Base-by-base conservation (phyloP, 768 basidiomycete species). In the Grammothele lineata region DNA sequence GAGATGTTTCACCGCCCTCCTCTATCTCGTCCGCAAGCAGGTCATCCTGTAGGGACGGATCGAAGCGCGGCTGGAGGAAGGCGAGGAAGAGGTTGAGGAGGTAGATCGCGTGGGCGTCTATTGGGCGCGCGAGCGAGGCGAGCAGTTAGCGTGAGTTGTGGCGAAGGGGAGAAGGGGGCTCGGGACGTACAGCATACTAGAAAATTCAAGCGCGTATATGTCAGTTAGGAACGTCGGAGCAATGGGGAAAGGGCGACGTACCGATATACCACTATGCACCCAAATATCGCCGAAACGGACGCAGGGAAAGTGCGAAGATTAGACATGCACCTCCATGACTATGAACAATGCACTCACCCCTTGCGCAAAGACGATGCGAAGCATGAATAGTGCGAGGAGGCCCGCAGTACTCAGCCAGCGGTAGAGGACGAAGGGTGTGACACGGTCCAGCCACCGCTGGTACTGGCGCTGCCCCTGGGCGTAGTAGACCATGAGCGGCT, bases 51-150 rank as follows among this genome's bases (percentile, higher is more conserved):
- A 97, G 71, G 2, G 94, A 95, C 0, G 96, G 95, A 67, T 99
- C 96, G 65, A 99, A 98, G 65, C 87, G 90, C 26, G 96, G 96
- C 72, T 97, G 94, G 15, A 99, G 75, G 75, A 99, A 99, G 2
- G 96, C 95, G 55, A 99, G 78, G 45, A 99, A 82, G 43, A 99
- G 81, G 71, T 99, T 96, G 50, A 97, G 78, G 53, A 95, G 81
- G 70, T 97, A 97, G 57, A 96, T 97, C 24, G 91, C 93, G 56
- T 89, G 85, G 15, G 89, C 94, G 62, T 95, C 87, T 88, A 50
- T n/a, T n/a, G n/a, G n/a, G n/a, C n/a, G n/a, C n/a, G 15, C 23
- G 12, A 43, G 55, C 37, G 52, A 43, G 21, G 34, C n/a, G n/a
- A n/a, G n/a, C n/a, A n/a, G n/a, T n/a, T n/a, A n/a, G 37, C 17